Conservation (phyloP, 441 rosid species). For the Croton setiger region DNA sequence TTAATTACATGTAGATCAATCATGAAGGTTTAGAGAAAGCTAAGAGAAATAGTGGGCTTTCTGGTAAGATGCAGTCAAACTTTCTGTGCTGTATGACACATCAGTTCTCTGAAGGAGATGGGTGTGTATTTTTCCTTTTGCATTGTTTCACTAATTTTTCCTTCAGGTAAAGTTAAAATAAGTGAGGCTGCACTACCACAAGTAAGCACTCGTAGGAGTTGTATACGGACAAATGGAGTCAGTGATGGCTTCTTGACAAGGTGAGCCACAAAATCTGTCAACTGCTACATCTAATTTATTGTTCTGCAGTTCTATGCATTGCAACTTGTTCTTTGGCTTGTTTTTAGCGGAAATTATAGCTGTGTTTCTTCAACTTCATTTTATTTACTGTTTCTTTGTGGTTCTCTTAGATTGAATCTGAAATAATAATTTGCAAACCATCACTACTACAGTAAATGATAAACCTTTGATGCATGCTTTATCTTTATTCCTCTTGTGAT, state of each 20-base stretch:
- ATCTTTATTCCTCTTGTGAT: background rate
- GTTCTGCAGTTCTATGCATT: background rate
- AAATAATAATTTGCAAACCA: background rate
- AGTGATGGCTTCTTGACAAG: conserved; percentile 46
- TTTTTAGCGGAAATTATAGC: background rate
- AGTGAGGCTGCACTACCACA: conserved; percentile 35
- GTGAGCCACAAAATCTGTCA: conserved; percentile 37
- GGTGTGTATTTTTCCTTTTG: background rate
- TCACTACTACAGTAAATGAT: background rate
- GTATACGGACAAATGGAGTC: conserved; percentile 35
- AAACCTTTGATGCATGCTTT: background rate
- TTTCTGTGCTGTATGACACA: background rate
- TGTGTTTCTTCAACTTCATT: background rate
- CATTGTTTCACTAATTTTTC: conserved; percentile 1
- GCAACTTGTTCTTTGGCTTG: background rate
- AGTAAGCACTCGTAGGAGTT: conserved; percentile 37
- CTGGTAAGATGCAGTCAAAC: conserved; percentile 29
- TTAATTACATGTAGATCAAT: conserved; percentile 36
- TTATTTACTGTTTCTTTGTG: background rate
- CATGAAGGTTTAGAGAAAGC: conserved; percentile 33
- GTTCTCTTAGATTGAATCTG: background rate
- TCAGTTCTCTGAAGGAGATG: background rate
- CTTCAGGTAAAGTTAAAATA: conserved; percentile 51
- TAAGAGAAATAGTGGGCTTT: conserved; percentile 32
- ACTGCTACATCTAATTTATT: conserved; percentile 3